Percentiles rank a stretch among this genome's conserved stretches.
Conservation (phyloP, 805 yeast genomes). For the Candida rishiriensis region DNA sequence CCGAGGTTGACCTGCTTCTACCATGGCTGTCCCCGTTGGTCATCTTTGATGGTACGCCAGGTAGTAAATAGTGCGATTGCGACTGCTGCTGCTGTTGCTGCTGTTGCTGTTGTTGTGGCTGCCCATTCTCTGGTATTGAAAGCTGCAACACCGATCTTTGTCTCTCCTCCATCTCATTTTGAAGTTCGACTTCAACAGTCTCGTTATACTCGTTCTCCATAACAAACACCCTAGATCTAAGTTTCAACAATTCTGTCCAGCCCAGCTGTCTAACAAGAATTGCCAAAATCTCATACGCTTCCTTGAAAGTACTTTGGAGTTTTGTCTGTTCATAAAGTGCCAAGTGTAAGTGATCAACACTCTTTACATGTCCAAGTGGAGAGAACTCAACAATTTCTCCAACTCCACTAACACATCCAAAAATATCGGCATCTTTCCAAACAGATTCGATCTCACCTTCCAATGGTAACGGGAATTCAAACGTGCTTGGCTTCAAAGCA, state of each 20-base stretch:
- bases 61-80: not conserved
- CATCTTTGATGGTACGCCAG: not conserved
- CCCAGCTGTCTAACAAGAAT: conserved; percentile 65
- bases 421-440: conserved; percentile 37
- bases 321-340: conserved; percentile 46
- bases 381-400: conserved; percentile 33
- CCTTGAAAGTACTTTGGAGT: conserved; percentile 48
- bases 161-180: too few species aligned
- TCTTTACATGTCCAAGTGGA: conserved; percentile 31
- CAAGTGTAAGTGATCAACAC: conserved; percentile 43
- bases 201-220: conserved; percentile 67
- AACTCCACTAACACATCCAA: conserved; percentile 31
- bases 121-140: conserved; percentile 3
- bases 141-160: too few species aligned
- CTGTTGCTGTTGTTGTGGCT: conserved; percentile 11
- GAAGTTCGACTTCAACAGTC: conserved; percentile 11
- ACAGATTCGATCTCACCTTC: conserved; percentile 49
- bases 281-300: conserved; percentile 68
- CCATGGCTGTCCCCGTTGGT: not conserved
- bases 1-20: conserved; percentile 15
- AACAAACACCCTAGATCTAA: conserved; percentile 69
- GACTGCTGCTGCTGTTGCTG: conserved; percentile 2
- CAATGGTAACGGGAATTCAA: conserved; percentile 46
- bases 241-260: conserved; percentile 71
- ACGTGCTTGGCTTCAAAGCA: conserved; percentile 39